Base-by-base conservation (phyloP, 2,329 filamentous ascomycete genomes). In the Aspergillus texensis region DNA sequence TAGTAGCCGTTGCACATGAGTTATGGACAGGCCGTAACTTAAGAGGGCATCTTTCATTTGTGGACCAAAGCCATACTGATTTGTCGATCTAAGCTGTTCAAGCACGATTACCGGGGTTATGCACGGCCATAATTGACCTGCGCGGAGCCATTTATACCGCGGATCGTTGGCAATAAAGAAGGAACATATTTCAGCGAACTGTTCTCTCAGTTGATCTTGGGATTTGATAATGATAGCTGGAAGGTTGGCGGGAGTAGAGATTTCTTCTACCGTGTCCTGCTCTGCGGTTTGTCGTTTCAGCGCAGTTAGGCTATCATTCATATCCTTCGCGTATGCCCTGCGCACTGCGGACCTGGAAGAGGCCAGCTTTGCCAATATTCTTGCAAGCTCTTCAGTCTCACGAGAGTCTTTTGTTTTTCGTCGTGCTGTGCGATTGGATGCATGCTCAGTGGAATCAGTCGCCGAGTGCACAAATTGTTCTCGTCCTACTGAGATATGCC, bases 1-100 rank as follows among this genome's bases (percentile, higher is more conserved):
- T 4, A 82, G 65, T 2, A 84, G 67, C 6, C 77, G 78, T 65
- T 86, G 84, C 5, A 82, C 62, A 0, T 68, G 63, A 2, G 77
- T 79, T 9, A 85, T 72, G 0, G 74, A 71, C 0, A 82, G 10
- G 0, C 73, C 84, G 52, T 82, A 81, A 0, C 64, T 45, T 0
- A 83, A 67, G 3, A 86, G 54, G 3, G 61, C 61, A 26, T 77
- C 64, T 63, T 78, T 80, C 67, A 80, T 78, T 0, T 66, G 65
- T 2, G 55, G 14, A 0, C 75, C 74, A 60, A 84, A 78, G 0
- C 4, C 4, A 1, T 57, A 46, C 1, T 36, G 62, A 0, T 73
- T 72, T 0, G 70, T 77, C 0, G 76, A 78, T 19, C 79, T 75
- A 0, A 85, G 69, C n/a, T 80, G 77, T n/a, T 80, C 73, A 1